Evolutionary conservation across 202 grass and related monocot genomes (phyloP).

Genomic region (Setaria italica): DNA sequence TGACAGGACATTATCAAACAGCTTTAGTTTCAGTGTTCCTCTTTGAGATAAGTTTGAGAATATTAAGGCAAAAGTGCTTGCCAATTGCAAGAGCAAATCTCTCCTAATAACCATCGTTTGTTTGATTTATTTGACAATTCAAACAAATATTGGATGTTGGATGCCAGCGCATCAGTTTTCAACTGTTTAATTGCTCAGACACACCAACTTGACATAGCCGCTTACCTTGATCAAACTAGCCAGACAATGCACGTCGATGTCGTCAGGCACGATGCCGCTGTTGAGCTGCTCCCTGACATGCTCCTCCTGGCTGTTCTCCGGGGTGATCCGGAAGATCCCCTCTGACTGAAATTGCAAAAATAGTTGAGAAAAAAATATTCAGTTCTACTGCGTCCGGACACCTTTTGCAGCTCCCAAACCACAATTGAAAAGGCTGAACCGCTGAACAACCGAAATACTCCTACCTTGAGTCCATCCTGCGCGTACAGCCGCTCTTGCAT

Average conservation of each 20-base stretch:
- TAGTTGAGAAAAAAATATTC: not conserved
- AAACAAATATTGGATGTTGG: not conserved
- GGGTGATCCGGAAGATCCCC: constrained; percentile 82
- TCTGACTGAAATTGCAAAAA: constrained; percentile 52
- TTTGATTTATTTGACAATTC: not conserved
- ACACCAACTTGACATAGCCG: not conserved
- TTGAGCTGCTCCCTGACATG: constrained; percentile 80
- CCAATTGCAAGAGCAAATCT: not conserved
- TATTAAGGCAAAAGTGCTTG: not conserved
- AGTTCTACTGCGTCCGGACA: not conserved
- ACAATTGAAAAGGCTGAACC: not conserved
- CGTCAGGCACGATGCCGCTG: constrained; percentile 69
- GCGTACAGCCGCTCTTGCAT: constrained; percentile 83
- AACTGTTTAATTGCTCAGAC: not conserved
- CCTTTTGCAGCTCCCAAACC: not conserved
- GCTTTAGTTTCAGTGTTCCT: not conserved
- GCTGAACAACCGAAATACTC: constrained; percentile 19
- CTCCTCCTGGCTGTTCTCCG: constrained; percentile 78
- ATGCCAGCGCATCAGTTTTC: not conserved
- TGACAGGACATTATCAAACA: not conserved
- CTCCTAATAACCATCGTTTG: not conserved
- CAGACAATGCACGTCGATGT: constrained; percentile 77
- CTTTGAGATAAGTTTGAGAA: not conserved
- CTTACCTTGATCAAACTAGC: constrained; percentile 89
- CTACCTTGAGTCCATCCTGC: constrained; percentile 83